A percentile compares a stretch with the other conserved stretches of the same genome.
phyloP scores from a whole-genome alignment of 371 early-diverging fungal genomes.

The Lichtheimia ornata region DNA sequence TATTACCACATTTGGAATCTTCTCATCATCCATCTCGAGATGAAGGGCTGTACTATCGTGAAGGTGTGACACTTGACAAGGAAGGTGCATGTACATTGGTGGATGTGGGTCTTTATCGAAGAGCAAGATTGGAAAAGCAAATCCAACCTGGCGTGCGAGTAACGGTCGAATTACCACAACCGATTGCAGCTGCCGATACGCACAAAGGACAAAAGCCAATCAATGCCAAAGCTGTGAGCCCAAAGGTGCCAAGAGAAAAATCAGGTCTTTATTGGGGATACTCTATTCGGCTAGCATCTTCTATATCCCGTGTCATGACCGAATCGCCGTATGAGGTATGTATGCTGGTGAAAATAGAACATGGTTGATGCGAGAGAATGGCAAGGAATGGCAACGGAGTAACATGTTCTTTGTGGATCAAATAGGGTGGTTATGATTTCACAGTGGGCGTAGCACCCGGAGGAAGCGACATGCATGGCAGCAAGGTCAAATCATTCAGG shows the following conservation, averaged over 20 bases:
- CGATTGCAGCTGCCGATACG: conserved; percentile 39
- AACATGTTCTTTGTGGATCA: too few relatives aligned
- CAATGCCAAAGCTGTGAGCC: conserved; percentile 65
- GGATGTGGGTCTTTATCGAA: conserved; percentile 62
- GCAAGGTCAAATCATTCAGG: conserved; percentile 24
- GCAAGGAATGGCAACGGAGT: too few relatives aligned
- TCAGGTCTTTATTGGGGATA: conserved; percentile 81
- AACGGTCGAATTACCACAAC: conserved; percentile 64
- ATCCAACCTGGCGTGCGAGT: conserved; percentile 69
- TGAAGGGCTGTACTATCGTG: conserved; percentile 63
- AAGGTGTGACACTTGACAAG: conserved; percentile 66
- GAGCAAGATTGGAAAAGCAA: conserved; percentile 56
- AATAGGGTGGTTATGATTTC: conserved; percentile 68
- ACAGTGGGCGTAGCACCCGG: conserved; percentile 69
- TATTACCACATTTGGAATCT: conserved; percentile 71
- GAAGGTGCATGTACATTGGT: conserved; percentile 56
- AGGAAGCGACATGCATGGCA: conserved; percentile 41
- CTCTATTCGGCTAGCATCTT: conserved; percentile 64
- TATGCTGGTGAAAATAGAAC: too few relatives aligned
- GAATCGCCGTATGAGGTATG: conserved; percentile 63
- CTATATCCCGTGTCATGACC: conserved; percentile 62
- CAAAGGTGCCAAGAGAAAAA: conserved; percentile 62
- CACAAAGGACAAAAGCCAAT: conserved; percentile 53
- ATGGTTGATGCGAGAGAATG: too few relatives aligned
- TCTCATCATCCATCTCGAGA: conserved; percentile 73